Percentiles rank a stretch among this genome's conserved stretches.
These are phyloP conservation scores for Tricholoma sp. DNA, from an alignment of 768 basidiomycete species.

Conservation along the genomic window DNA sequence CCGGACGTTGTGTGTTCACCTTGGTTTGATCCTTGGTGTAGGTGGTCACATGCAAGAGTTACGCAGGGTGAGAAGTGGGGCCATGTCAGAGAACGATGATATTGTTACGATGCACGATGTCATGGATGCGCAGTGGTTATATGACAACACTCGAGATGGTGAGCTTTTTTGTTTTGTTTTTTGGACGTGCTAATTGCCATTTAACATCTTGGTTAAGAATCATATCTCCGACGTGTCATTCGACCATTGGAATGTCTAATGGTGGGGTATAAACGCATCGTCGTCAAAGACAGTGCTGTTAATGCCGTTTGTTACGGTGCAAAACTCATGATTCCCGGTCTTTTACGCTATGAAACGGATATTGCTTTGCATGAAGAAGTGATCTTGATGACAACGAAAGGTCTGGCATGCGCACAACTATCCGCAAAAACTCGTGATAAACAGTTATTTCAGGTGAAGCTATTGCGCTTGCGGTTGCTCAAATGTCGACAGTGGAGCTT, in stretches of 20 bases:
- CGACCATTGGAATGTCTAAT: constrained; percentile 92
- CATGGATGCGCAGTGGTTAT: constrained; percentile 96
- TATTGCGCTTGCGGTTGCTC: constrained; percentile 90
- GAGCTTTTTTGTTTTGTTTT: constrained; percentile 16
- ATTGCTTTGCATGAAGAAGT: constrained; percentile 95
- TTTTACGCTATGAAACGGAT: constrained; percentile 93
- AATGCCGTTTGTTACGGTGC: constrained; percentile 99
- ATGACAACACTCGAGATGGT: constrained; percentile 98
- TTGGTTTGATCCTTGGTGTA: constrained; percentile 90
- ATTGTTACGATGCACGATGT: constrained; percentile 99
- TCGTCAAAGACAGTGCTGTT: constrained; percentile 98
- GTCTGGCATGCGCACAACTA: constrained; percentile 28
- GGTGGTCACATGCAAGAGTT: constrained; percentile 99
- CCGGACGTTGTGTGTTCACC: constrained; percentile 94
- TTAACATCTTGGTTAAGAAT: constrained; percentile 49
- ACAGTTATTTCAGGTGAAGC: constrained; percentile 60
- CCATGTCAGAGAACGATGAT: constrained; percentile 96
- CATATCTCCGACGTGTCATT: constrained; percentile 93
- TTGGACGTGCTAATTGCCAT: not conserved
- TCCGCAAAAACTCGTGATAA: not conserved
- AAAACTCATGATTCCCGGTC: constrained; percentile 98
- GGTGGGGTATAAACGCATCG: constrained; percentile 95
- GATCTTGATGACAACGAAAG: constrained; percentile 98
- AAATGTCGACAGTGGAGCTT: constrained; percentile 98
- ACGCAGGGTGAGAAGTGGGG: constrained; percentile 89